Evolutionary conservation across 2,329 filamentous ascomycete species (phyloP).

Genomic region (Lecanicillium sp.): DNA sequence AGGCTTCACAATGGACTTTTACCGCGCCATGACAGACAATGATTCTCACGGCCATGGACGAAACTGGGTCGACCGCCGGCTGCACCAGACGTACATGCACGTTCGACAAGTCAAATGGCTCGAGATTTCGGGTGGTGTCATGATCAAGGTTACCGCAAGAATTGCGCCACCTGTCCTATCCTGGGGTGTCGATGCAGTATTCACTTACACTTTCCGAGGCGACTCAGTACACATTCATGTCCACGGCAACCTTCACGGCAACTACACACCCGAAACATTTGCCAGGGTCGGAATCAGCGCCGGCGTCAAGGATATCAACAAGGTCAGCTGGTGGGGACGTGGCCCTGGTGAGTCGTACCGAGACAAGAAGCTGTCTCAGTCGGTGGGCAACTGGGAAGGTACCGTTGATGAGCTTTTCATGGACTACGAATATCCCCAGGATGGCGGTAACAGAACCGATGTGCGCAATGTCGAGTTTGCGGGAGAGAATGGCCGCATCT

Average conservation of each 20-base stretch:
- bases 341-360: conserved; percentile 59
- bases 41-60: conserved; percentile 48
- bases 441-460: conserved; percentile 57
- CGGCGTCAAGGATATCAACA: conserved; percentile 28
- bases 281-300: conserved; percentile 55
- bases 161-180: conserved; percentile 56
- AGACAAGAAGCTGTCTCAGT: conserved; percentile 56
- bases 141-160: conserved; percentile 39
- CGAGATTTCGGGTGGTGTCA: conserved; percentile 19
- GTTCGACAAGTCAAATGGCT: conserved; percentile 26
- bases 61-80: conserved; percentile 43
- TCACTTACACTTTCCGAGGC: conserved; percentile 46
- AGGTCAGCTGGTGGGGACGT: conserved; percentile 56
- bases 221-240: conserved; percentile 41
- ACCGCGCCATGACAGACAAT: conserved; percentile 59
- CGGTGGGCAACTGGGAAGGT: conserved; percentile 42
- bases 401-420: conserved; percentile 44
- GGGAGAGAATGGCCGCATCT: conserved; percentile 22
- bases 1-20: conserved; percentile 44
- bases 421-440: conserved; percentile 61
- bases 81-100: conserved; percentile 38
- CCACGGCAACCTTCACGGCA: conserved; percentile 37
- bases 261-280: conserved; percentile 45
- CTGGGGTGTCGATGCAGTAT: conserved; percentile 45
- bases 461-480: conserved; percentile 49